Percentiles rank a stretch among this genome's conserved stretches.
phyloP scores from a whole-genome alignment of 169 alveolate genomes.

The Plasmodium cynomolgi region DNA sequence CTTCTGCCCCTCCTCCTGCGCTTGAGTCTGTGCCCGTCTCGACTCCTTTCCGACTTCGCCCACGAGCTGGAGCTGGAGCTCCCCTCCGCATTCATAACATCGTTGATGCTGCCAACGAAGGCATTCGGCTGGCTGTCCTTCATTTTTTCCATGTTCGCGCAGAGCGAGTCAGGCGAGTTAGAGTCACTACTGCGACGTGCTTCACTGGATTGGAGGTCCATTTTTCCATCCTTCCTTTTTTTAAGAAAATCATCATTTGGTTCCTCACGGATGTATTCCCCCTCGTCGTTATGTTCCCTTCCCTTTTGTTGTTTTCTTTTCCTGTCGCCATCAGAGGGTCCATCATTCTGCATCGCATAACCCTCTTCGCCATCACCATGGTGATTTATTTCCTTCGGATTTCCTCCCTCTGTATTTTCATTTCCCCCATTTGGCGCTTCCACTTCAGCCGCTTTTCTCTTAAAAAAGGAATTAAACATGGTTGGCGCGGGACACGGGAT shows the following conservation, averaged over 20 bases:
- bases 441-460: neutral
- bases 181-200: neutral
- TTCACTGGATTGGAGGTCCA: neutral
- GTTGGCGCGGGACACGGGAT: neutral
- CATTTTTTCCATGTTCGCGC: neutral
- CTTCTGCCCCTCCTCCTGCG: neutral
- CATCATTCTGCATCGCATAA: neutral
- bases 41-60: neutral
- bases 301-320: neutral
- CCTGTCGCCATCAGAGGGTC: neutral
- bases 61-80: neutral
- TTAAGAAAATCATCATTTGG: neutral
- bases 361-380: neutral
- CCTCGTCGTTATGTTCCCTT: neutral
- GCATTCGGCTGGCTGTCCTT: neutral
- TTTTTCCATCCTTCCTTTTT: neutral
- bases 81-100: neutral
- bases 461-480: slow-evolving; percentile 25
- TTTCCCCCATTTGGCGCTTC: neutral
- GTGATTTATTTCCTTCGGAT: neutral
- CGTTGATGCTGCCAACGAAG: neutral
- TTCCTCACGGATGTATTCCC: neutral
- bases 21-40: slow-evolving; percentile 5
- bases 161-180: neutral
- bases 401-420: neutral